Evolutionary conservation across 257 asterid genomes (phyloP).

Genomic region (Plantago major): DNA sequence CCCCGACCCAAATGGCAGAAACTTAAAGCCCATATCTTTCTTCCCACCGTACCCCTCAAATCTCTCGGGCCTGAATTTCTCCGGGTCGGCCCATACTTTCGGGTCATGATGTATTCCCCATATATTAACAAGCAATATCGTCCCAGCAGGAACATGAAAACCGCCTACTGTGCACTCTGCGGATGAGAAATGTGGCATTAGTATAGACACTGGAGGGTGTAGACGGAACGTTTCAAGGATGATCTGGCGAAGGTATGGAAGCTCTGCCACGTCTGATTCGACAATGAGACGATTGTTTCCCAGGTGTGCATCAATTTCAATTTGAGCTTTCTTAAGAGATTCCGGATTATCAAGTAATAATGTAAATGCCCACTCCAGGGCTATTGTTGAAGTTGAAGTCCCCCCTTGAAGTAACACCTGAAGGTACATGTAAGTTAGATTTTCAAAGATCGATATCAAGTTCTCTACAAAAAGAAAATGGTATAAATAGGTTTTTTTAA

Average conservation of each 20-base stretch:
- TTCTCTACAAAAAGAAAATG: too few species aligned
- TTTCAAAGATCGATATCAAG: too few species aligned
- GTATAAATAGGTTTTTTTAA: too few species aligned
- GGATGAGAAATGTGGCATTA: conserved; percentile 72
- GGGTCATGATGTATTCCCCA: conserved; percentile 78
- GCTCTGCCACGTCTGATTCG: conserved; percentile 38
- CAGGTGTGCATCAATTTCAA: conserved; percentile 39
- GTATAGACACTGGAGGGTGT: conserved; percentile 64
- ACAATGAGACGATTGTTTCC: conserved; percentile 33
- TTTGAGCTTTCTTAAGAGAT: conserved; percentile 33
- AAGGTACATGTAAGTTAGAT: neutral
- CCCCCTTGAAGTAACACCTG: conserved; percentile 56
- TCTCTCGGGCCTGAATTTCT: conserved; percentile 70
- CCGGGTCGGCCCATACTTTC: conserved; percentile 61
- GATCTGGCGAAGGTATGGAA: conserved; percentile 45
- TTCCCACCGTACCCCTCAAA: conserved; percentile 49
- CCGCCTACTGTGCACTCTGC: conserved; percentile 57
- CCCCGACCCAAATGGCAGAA: conserved; percentile 46
- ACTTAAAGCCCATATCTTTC: conserved; percentile 38
- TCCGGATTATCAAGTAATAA: conserved; percentile 37
- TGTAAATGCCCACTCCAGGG: conserved; percentile 51
- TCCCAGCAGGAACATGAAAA: conserved; percentile 49
- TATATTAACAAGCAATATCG: conserved; percentile 53
- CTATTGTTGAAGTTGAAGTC: conserved; percentile 41
- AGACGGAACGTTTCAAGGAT: conserved; percentile 55